Conservation (phyloP, 2,329 filamentous ascomycete species). For the Calonectria multiphialidica region DNA sequence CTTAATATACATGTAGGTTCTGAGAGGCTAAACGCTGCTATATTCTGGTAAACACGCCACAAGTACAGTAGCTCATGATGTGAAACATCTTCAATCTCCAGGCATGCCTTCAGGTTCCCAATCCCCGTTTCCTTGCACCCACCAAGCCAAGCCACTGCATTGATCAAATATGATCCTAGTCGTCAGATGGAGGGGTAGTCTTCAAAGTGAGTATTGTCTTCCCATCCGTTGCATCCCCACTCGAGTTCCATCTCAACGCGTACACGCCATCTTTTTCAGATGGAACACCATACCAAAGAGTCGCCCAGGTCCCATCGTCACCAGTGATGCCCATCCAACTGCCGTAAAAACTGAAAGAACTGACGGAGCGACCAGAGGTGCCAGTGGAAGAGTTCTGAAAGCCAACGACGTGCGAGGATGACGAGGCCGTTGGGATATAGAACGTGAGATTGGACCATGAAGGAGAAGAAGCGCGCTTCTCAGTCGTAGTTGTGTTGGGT, state of each 20-base stretch:
- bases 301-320: background rate
- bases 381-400: background rate
- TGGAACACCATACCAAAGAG: constrained; percentile 22
- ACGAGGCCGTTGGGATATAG: constrained; percentile 12
- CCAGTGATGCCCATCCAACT: background rate
- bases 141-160: background rate
- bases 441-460: constrained; percentile 23
- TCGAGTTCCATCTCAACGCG: constrained; percentile 22
- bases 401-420: constrained; percentile 19
- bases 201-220: constrained; percentile 13
- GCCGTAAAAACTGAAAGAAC: constrained; percentile 21
- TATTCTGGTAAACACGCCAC: background rate
- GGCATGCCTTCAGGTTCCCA: background rate
- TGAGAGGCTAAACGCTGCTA: background rate
- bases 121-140: background rate
- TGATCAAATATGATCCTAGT: background rate
- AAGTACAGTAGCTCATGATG: background rate
- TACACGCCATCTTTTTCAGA: constrained; percentile 14
- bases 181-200: constrained; percentile 10
- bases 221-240: background rate
- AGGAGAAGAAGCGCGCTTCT: background rate
- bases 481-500: constrained; percentile 19
- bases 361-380: background rate
- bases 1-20: background rate
- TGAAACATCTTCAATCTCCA: background rate